Evolutionary conservation across 305 asterid genomes (phyloP).

Genomic region (Withania somnifera): DNA sequence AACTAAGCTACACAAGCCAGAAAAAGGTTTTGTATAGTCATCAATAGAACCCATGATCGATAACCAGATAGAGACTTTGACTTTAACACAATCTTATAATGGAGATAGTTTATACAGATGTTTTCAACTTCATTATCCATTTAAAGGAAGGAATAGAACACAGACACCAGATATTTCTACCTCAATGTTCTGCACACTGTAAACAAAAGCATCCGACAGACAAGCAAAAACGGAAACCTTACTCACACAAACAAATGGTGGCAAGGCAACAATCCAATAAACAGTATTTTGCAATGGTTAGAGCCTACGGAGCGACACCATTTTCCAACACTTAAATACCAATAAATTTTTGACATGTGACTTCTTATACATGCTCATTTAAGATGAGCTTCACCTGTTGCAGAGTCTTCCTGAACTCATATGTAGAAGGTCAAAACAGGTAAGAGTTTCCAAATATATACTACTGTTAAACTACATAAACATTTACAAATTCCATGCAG

Average conservation of each 20-base stretch:
- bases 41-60: background rate
- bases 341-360: background rate
- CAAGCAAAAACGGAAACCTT: background rate
- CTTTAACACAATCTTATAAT: background rate
- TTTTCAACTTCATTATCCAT: background rate
- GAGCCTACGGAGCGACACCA: background rate
- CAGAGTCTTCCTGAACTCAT: background rate
- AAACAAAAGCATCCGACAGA: background rate
- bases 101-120: background rate
- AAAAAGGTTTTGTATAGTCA: background rate
- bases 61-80: background rate
- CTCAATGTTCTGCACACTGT: background rate
- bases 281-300: background rate
- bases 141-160: background rate
- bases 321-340: background rate
- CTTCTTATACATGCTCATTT: background rate
- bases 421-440: background rate
- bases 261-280: background rate
- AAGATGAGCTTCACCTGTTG: background rate
- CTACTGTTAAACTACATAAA: background rate
- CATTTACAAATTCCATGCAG: background rate
- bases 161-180: background rate
- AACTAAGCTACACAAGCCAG: background rate
- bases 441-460: background rate
- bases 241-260: background rate